These are phyloP conservation scores for Aureobasidium musti DNA, from an alignment of 2,329 filamentous ascomycete species.

Conservation along the genomic window DNA sequence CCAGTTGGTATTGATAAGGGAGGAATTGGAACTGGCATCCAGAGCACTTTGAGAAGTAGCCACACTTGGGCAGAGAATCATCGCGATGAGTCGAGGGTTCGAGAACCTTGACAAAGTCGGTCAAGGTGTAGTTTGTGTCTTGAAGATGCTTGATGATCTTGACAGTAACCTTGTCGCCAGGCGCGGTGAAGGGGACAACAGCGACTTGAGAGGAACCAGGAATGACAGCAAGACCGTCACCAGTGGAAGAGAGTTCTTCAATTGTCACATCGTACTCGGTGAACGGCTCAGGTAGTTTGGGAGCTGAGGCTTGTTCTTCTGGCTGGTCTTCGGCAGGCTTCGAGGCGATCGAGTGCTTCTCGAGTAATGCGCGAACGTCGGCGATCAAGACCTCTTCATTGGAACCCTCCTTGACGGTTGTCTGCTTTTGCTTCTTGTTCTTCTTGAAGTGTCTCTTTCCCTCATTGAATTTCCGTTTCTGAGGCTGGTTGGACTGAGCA, in stretches of 20 bases:
- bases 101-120: constrained; percentile 79
- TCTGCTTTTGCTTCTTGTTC: constrained; percentile 52
- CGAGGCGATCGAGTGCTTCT: constrained; percentile 38
- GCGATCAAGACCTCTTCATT: constrained; percentile 53
- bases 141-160: constrained; percentile 74
- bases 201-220: constrained; percentile 70
- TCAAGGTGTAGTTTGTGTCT: constrained; percentile 67
- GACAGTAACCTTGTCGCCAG: constrained; percentile 76
- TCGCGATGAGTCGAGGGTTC: constrained; percentile 74
- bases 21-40: constrained; percentile 99
- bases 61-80: constrained; percentile 73
- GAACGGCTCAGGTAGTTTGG: constrained; percentile 63
- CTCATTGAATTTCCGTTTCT: constrained; percentile 44
- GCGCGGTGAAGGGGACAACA: constrained; percentile 83
- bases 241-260: constrained; percentile 80
- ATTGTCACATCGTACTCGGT: constrained; percentile 82
- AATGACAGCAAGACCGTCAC: constrained; percentile 82
- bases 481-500: constrained; percentile 15
- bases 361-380: constrained; percentile 49
- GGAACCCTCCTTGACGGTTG: constrained; percentile 47
- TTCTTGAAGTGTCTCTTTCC: constrained; percentile 46
- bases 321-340: constrained; percentile 31
- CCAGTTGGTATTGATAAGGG: constrained; percentile 80
- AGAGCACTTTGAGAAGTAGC: constrained; percentile 83
- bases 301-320: constrained; percentile 30